These are phyloP conservation scores for Pilaira anomala DNA, from an alignment of 192 early-diverging fungal species.

Conservation along the genomic window DNA sequence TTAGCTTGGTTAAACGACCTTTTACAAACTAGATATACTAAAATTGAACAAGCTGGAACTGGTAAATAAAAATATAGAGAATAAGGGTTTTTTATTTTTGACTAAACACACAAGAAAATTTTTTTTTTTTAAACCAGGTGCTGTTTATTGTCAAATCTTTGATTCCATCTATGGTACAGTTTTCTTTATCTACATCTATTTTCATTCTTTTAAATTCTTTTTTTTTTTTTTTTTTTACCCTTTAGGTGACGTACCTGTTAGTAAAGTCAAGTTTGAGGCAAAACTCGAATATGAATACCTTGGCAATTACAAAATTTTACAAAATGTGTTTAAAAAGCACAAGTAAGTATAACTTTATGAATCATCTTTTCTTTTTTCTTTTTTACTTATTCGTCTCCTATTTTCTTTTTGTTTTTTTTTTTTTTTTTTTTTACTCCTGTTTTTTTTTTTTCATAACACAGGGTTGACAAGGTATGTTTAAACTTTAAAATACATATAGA, in stretches of 20 bases:
- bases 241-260: constrained; percentile 70
- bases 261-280: constrained; percentile 86
- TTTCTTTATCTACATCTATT: not conserved
- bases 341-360: constrained; percentile 42
- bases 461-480: constrained; percentile 70
- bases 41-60: constrained; percentile 89
- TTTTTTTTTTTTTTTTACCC: not conserved
- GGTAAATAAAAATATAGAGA: constrained; percentile 48
- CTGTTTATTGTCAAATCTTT: constrained; percentile 62
- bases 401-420: not conserved
- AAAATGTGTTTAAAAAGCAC: constrained; percentile 77
- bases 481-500: not conserved
- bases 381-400: no score
- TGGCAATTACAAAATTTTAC: constrained; percentile 91
- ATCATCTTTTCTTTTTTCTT: not conserved
- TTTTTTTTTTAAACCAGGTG: constrained; percentile 39
- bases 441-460: constrained; percentile 8
- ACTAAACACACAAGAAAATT: no score
- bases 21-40: constrained; percentile 81
- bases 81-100: not conserved
- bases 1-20: constrained; percentile 94
- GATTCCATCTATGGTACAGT: constrained; percentile 61
- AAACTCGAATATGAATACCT: constrained; percentile 96
- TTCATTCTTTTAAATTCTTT: not conserved
- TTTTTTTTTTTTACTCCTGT: not conserved